Conservation (phyloP, 768 basidiomycete genomes). For the Podaxis pistillaris region DNA sequence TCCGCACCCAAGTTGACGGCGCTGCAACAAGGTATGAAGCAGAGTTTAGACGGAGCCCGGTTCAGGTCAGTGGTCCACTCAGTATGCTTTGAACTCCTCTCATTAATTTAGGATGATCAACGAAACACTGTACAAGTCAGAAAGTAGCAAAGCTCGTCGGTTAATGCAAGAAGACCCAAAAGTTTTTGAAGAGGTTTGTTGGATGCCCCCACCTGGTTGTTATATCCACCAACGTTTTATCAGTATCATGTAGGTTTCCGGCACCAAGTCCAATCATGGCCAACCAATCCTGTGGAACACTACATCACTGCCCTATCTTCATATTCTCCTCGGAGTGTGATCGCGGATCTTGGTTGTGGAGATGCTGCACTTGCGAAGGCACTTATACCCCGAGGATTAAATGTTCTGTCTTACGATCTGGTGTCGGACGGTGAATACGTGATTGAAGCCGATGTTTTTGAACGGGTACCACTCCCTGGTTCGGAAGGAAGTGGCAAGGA, state of each 20-base stretch:
- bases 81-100: background rate
- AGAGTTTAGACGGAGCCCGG: constrained; percentile 80
- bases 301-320: constrained; percentile 66
- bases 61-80: constrained; percentile 59
- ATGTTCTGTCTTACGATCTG: constrained; percentile 78
- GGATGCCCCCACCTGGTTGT: background rate
- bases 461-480: constrained; percentile 81
- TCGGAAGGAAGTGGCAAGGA: constrained; percentile 46
- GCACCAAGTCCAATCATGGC: constrained; percentile 90
- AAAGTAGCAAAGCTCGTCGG: constrained; percentile 66
- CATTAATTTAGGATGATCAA: constrained; percentile 71
- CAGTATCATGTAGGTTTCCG: constrained; percentile 95
- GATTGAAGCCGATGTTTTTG: constrained; percentile 87
- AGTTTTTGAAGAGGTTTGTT: constrained; percentile 76
- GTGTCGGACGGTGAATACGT: constrained; percentile 75
- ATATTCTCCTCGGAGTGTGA: constrained; percentile 65
- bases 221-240: constrained; percentile 3
- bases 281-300: constrained; percentile 86
- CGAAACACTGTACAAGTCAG: constrained; percentile 87
- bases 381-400: constrained; percentile 65
- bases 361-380: constrained; percentile 84
- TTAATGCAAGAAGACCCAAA: constrained; percentile 85
- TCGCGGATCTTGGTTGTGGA: constrained; percentile 95
- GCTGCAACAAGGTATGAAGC: constrained; percentile 76
- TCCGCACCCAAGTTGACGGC: constrained; percentile 48